phyloP scores from a whole-genome alignment of 257 asterid species.

The Dorcoceras hygrometricum region DNA sequence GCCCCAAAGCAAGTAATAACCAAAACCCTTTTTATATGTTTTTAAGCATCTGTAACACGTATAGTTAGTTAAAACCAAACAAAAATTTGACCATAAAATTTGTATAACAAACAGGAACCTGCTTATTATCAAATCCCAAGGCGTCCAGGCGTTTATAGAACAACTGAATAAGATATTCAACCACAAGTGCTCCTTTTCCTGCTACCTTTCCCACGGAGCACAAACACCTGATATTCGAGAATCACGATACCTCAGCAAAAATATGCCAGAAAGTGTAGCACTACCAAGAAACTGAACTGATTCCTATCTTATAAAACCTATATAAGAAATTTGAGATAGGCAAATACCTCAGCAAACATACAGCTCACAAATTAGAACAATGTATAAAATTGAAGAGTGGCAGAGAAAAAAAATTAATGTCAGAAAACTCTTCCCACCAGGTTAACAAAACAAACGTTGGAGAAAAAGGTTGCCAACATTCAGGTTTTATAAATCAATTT shows the following conservation, averaged over 20 bases:
- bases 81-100: slow-evolving; percentile 15
- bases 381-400: background rate
- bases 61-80: slow-evolving; percentile 16
- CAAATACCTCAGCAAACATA: background rate
- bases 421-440: slow-evolving; percentile 5
- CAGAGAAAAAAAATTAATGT: no score
- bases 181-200: slow-evolving; percentile 71
- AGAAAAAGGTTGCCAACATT: background rate
- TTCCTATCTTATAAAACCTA: background rate
- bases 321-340: slow-evolving; percentile 8
- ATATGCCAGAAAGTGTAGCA: background rate
- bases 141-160: slow-evolving; percentile 78
- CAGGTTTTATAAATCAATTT: background rate
- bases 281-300: slow-evolving; percentile 15
- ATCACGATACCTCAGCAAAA: slow-evolving; percentile 21
- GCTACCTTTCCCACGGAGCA: slow-evolving; percentile 85
- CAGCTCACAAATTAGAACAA: background rate
- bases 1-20: slow-evolving; percentile 11
- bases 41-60: slow-evolving; percentile 12
- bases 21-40: slow-evolving; percentile 8
- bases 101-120: slow-evolving; percentile 49
- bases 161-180: slow-evolving; percentile 80
- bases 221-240: slow-evolving; percentile 73
- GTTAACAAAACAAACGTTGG: background rate
- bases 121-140: slow-evolving; percentile 73